phyloP scores from a whole-genome alignment of 306 rosid genomes.

The Amphicarpaea edgeworthii region DNA sequence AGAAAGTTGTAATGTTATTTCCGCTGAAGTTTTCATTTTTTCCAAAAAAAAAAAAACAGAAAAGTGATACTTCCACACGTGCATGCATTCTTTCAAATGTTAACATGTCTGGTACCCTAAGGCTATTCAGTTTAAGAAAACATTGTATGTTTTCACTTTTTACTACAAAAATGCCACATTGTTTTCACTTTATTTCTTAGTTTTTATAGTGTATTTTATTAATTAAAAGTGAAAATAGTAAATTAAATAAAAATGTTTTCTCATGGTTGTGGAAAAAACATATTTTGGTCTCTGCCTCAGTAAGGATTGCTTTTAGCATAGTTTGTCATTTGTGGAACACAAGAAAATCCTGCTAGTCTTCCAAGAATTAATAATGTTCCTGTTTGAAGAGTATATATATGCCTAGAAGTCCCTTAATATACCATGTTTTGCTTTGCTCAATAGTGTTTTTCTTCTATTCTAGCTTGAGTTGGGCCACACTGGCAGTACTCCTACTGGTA shows the following conservation, averaged over 20 bases:
- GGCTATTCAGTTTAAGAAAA: not conserved
- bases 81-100: constrained; percentile 8
- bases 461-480: constrained; percentile 80
- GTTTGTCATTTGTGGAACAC: constrained; percentile 15
- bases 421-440: not conserved
- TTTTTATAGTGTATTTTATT: not conserved
- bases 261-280: not conserved
- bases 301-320: not conserved
- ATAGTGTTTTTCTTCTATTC: constrained; percentile 31
- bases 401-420: constrained; percentile 20
- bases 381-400: constrained; percentile 4
- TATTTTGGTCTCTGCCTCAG: not conserved
- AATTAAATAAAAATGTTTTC: not conserved
- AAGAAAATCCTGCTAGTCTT: constrained; percentile 25
- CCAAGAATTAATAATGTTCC: not conserved
- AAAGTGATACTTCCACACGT: not conserved
- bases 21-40: not conserved
- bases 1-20: constrained; percentile 13
- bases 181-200: not conserved
- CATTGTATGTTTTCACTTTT: not conserved
- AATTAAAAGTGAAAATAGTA: not conserved
- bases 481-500: constrained; percentile 73
- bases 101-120: not conserved
- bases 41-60: not conserved
- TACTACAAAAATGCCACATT: not conserved